A percentile compares a stretch with the other conserved stretches of the same genome.
Conservation (phyloP, 768 basidiomycete genomes). For the Mycena chlorophos region DNA sequence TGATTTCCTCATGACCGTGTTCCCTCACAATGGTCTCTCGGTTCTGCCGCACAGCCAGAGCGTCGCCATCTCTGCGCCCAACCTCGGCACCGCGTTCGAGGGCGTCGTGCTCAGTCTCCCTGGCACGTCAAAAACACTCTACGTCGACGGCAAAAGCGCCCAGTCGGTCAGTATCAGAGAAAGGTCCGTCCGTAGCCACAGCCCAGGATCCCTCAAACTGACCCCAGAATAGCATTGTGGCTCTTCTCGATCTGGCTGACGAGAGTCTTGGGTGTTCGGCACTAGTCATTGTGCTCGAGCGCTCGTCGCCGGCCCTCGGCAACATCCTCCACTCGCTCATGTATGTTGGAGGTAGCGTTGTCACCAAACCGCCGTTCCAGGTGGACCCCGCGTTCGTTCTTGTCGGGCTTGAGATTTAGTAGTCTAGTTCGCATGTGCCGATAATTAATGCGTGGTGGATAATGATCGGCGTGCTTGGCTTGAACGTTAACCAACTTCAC, state of each 20-base stretch:
- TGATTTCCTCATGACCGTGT: slow-evolving; percentile 76
- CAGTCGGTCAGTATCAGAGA: slow-evolving; percentile 78
- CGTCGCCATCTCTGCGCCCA: slow-evolving; percentile 70
- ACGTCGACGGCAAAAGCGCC: slow-evolving; percentile 83
- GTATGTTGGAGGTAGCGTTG: slow-evolving; percentile 88
- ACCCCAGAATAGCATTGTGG: slow-evolving; percentile 62
- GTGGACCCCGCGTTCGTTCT: slow-evolving; percentile 78
- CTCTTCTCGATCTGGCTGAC: slow-evolving; percentile 84
- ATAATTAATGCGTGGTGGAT: not conserved
- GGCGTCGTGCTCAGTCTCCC: slow-evolving; percentile 78
- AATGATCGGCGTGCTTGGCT: not conserved
- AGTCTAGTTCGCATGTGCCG: not conserved
- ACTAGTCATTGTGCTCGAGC: slow-evolving; percentile 78
- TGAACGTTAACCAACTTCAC: not conserved
- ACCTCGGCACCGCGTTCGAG: slow-evolving; percentile 68
- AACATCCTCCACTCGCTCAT: slow-evolving; percentile 84
- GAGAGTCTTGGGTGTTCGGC: slow-evolving; percentile 77
- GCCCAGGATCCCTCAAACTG: slow-evolving; percentile 5
- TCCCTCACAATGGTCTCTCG: slow-evolving; percentile 68
- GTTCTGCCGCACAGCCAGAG: slow-evolving; percentile 74
- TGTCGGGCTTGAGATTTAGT: slow-evolving; percentile 80
- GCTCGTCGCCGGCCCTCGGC: slow-evolving; percentile 67
- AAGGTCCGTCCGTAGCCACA: slow-evolving; percentile 52
- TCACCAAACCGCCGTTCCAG: slow-evolving; percentile 77
- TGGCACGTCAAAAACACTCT: slow-evolving; percentile 70